phyloP scores from a whole-genome alignment of 2,329 filamentous ascomycete species.

The Aspergillus chevalieri region DNA sequence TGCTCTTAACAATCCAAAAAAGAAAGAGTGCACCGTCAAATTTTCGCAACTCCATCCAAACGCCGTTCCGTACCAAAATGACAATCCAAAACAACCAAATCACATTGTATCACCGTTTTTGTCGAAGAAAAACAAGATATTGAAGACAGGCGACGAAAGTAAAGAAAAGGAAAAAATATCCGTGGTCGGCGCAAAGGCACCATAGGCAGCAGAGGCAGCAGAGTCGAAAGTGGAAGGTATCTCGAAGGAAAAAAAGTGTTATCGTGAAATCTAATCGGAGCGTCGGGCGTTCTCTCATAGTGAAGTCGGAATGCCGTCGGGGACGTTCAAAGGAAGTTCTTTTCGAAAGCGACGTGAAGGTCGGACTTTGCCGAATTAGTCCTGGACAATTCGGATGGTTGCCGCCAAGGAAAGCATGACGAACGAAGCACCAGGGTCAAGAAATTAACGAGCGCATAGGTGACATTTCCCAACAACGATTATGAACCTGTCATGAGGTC shows the following conservation, averaged over 20 bases:
- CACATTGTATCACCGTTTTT: neutral
- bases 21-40: neutral
- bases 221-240: neutral
- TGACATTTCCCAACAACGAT: slow-evolving; percentile 60
- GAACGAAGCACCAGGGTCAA: slow-evolving; percentile 6
- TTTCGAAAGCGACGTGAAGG: neutral
- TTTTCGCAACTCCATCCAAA: neutral
- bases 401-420: neutral
- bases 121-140: neutral
- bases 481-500: slow-evolving; percentile 70
- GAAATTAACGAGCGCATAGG: slow-evolving; percentile 38
- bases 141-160: neutral
- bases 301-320: neutral
- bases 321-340: neutral
- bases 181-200: neutral
- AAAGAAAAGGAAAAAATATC: neutral
- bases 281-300: neutral
- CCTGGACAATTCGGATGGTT: neutral
- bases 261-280: neutral
- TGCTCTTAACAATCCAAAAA: neutral
- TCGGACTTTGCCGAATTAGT: neutral
- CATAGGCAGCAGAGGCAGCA: neutral
- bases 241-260: neutral
- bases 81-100: neutral
- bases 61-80: neutral